Evolutionary conservation across 805 yeast genomes (phyloP).

Genomic region (Cyberlindnera mycetangii): DNA sequence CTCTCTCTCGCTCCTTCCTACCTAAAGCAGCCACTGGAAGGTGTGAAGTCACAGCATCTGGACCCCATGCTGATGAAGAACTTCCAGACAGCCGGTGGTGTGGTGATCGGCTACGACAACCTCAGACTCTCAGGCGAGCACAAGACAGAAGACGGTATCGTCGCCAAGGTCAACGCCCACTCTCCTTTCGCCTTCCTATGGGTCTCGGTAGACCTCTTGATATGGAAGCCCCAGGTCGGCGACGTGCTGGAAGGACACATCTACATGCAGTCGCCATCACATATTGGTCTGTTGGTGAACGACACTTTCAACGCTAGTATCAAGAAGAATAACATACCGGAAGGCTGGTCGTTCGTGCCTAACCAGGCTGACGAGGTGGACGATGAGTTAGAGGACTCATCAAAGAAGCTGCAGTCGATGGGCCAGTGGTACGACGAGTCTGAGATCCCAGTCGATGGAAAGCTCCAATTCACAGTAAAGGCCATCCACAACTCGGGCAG

Average conservation of each 20-base stretch:
- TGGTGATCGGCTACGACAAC: slow-evolving; percentile 76
- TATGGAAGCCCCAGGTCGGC: slow-evolving; percentile 91
- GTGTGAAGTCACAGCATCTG: slow-evolving; percentile 82
- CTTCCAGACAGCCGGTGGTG: slow-evolving; percentile 70
- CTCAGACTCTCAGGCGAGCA: slow-evolving; percentile 48
- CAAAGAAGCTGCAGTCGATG: slow-evolving; percentile 31
- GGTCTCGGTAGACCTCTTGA: slow-evolving; percentile 76
- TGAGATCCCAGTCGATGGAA: slow-evolving; percentile 78
- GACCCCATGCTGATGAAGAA: slow-evolving; percentile 88
- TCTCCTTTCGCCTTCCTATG: slow-evolving; percentile 90
- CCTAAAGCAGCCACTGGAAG: slow-evolving; percentile 64
- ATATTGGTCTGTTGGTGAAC: slow-evolving; percentile 84
- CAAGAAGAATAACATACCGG: slow-evolving; percentile 82
- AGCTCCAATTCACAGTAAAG: slow-evolving; percentile 71
- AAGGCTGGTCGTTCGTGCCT: slow-evolving; percentile 80
- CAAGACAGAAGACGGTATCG: slow-evolving; percentile 39
- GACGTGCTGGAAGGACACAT: slow-evolving; percentile 83
- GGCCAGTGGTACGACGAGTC: slow-evolving; percentile 88
- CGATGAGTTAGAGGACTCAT: slow-evolving; percentile 24
- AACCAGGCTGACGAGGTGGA: slow-evolving; percentile 62
- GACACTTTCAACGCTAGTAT: slow-evolving; percentile 95
- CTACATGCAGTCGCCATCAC: slow-evolving; percentile 92
- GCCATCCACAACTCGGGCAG: slow-evolving; percentile 73
- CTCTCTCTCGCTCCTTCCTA: slow-evolving; percentile 87
- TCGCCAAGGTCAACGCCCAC: slow-evolving; percentile 64